Conservation (phyloP, 1,284 basidiomycete species). For the Earliella scabrosa region DNA sequence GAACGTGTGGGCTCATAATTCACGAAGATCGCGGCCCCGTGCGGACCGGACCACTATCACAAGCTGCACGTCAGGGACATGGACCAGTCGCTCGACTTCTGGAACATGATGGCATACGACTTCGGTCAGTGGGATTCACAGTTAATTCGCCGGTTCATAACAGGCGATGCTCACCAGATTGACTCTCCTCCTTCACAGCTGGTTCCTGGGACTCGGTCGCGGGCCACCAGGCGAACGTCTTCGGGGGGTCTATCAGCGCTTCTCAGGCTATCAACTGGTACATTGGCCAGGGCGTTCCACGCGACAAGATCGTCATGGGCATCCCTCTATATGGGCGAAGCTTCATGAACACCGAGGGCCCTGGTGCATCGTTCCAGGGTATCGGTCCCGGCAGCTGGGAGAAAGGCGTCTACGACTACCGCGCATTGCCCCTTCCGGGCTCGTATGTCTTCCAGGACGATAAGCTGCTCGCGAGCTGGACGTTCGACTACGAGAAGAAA, state of each 20-base stretch:
- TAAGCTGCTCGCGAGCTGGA: slow-evolving; percentile 69
- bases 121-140: slow-evolving; percentile 55
- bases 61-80: slow-evolving; percentile 82
- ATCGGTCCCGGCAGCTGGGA: slow-evolving; percentile 80
- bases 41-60: slow-evolving; percentile 87
- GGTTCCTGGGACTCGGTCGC: slow-evolving; percentile 83
- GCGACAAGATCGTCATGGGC: slow-evolving; percentile 86
- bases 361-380: slow-evolving; percentile 79
- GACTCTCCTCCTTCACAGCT: slow-evolving; percentile 44
- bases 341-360: slow-evolving; percentile 86
- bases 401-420: slow-evolving; percentile 81
- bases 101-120: slow-evolving; percentile 97
- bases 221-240: slow-evolving; percentile 91
- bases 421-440: slow-evolving; percentile 73
- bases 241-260: slow-evolving; percentile 66
- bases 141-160: neutral
- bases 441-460: slow-evolving; percentile 65
- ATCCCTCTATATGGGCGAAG: slow-evolving; percentile 92
- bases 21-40: slow-evolving; percentile 85
- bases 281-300: slow-evolving; percentile 69
- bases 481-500: slow-evolving; percentile 66
- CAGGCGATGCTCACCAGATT: neutral
- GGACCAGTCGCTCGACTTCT: slow-evolving; percentile 89
- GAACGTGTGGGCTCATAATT: slow-evolving; percentile 4
- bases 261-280: slow-evolving; percentile 80